Base-by-base conservation (phyloP, 495 filamentous ascomycete species). In the Xeromyces bisporus region DNA sequence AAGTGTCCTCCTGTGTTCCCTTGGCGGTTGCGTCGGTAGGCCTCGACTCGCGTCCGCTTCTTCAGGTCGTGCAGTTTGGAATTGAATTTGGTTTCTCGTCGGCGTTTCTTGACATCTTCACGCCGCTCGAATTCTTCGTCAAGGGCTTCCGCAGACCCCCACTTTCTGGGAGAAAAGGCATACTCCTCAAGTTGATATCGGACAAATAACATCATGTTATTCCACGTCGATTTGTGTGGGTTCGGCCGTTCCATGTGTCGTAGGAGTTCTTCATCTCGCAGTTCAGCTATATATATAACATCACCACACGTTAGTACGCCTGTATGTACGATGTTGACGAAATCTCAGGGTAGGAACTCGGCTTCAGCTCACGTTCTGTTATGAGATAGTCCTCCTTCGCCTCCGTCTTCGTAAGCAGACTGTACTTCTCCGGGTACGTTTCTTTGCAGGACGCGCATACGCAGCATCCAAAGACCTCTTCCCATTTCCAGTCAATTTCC, bases 161-260 rank as follows among this genome's bases (percentile, higher is more conserved):
- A 96, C 46, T 78, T 80, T 47, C 79, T 82, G 6, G 63, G 48
- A 0, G 65, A 72, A 43, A 93, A 78, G 1, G 83, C 89, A 45
- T 92, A 93, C 28, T 80, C 80, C 43, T 97, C 89, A 1, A 97
- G 77, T 46, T 97, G 91, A 36, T 74, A 94, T 0, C 91, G 76
- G 6, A 97, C 62, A 47, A 80, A 97, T 0, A 97, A 71, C 80
- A 89, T 89, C 89, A 97, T 96, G 58, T 89, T 82, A 44, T 93
- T 86, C 82, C 83, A 97, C 20, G 85, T 84, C 0, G 75, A 71
- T 47, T 93, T 93, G 50, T 94, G 87, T 12, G 89, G 89, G 46
- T 97, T 97, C 3, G 91, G 89, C 15, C 72, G 74, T 37, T 80
- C 79, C 0, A 97, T 56, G 49, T 84, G 84, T 1, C 89, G 89